These are phyloP conservation scores for Boechera stricta DNA, from an alignment of 345 rosid species.

Conservation along the genomic window DNA sequence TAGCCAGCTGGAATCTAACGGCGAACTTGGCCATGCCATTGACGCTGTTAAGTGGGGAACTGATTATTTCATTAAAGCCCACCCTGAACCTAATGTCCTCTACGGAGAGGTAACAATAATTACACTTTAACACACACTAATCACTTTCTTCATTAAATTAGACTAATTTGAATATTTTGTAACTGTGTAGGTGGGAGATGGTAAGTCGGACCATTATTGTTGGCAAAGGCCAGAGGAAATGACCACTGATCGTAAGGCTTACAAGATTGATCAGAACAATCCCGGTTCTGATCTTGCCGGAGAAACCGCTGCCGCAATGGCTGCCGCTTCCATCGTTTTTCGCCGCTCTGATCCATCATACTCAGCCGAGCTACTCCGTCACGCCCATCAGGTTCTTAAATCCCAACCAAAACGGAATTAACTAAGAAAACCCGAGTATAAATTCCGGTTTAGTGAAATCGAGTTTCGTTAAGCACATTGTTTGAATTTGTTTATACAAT, in stretches of 20 bases:
- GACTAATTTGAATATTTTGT: neutral
- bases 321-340: slow-evolving; percentile 91
- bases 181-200: slow-evolving; percentile 82
- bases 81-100: slow-evolving; percentile 44
- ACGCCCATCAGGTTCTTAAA: slow-evolving; percentile 68
- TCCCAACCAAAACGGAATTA: neutral
- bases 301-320: slow-evolving; percentile 97
- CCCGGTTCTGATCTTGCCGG: slow-evolving; percentile 98
- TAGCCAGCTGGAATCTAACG: slow-evolving; percentile 43
- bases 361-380: slow-evolving; percentile 68
- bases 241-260: slow-evolving; percentile 87
- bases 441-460: neutral
- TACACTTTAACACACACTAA: neutral
- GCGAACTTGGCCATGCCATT: slow-evolving; percentile 50
- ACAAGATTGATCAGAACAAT: slow-evolving; percentile 73
- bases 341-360: slow-evolving; percentile 68
- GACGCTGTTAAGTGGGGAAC: slow-evolving; percentile 80
- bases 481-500: neutral
- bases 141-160: neutral
- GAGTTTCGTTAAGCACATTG: slow-evolving; percentile 4
- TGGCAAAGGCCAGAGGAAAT: slow-evolving; percentile 99
- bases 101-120: slow-evolving; percentile 39
- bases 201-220: slow-evolving; percentile 88
- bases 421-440: neutral
- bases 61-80: slow-evolving; percentile 76